Conservation (phyloP, 129 eudicot genomes). For the Cynara cardunculus region DNA sequence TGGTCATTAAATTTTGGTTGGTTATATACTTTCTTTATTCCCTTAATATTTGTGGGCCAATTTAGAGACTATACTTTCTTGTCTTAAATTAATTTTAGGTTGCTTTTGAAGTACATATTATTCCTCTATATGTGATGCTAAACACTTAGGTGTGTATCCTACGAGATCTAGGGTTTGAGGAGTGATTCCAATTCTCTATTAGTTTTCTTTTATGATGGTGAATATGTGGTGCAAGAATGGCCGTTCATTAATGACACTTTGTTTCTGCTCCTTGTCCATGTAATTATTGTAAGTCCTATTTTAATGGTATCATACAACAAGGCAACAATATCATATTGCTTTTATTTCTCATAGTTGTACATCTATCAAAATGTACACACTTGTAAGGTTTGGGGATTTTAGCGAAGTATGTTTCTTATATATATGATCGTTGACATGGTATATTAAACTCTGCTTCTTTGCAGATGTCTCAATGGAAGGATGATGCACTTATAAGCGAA, state of each 20-base stretch:
- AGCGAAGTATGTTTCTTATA: background rate
- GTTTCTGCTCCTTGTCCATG: background rate
- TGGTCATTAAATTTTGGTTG: background rate
- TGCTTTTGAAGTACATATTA: background rate
- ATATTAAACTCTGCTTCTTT: background rate
- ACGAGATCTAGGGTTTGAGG: background rate
- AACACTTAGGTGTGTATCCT: background rate
- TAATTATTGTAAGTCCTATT: background rate
- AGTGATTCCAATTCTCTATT: background rate
- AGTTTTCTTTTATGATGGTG: background rate
- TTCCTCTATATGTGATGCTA: background rate
- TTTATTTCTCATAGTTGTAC: background rate
- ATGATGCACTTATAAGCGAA: background rate
- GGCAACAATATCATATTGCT: background rate
- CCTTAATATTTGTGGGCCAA: background rate
- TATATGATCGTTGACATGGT: no score
- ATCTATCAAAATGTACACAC: background rate
- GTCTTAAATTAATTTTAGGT: background rate
- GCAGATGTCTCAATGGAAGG: slow-evolving; percentile 31
- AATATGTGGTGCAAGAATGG: background rate
- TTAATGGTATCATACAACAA: background rate
- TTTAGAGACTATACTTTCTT: background rate
- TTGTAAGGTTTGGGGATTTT: background rate
- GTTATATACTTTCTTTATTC: background rate
- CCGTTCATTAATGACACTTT: background rate